Evolutionary conservation across 768 basidiomycete species (phyloP), one percentile per base, ranked within the genome.

Genomic region (Suillus alpinus): DNA sequence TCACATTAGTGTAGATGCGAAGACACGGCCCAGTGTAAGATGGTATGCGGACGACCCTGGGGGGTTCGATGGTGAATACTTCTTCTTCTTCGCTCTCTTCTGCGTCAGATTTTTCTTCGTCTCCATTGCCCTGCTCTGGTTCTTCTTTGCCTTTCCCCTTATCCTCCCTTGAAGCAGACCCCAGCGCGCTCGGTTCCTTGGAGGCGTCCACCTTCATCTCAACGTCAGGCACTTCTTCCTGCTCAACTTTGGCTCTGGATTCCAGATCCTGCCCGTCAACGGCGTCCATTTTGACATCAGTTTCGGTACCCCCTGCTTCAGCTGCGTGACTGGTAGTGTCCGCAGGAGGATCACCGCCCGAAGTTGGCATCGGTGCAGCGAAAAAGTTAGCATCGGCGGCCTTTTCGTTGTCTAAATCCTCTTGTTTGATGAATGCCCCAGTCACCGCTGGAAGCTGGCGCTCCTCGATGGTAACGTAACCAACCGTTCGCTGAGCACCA

Each of bases 1-100:
- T 46, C 26, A 67, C 57, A 0, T 55, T 58, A 23, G 67, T 68
- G 31, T 65, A 5, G 43, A 72, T 32, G 41, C 61, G 67, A 43
- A 69, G 36, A 26, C 7, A 23, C 20, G 34, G 26, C 4, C 58
- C 50, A 26, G 32, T 9, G 58, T 59, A 59, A 37, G 29, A 32
- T 53, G 49, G 18, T 4, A 18, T 14, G 9, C 26, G 46, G 26
- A 37, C 13, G 18, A 59, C 16, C 16, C 12, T 37, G 7, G 58
- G 51, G 26, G 29, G 29, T 16, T 59, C 49, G 13, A 59, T 6
- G 10, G 46, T 52, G 2, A 36, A 20, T 7, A 20, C 18, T 23
- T 55, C 44, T 37, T 52, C 32, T 12, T 58, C 29, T 7, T 31
- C 40, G 3, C 14, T 8, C 23, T 50, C 40, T 16, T 26, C 23